Evolutionary conservation across 495 filamentous ascomycete genomes (phyloP).

Genomic region (Chlorociboria aeruginascens): DNA sequence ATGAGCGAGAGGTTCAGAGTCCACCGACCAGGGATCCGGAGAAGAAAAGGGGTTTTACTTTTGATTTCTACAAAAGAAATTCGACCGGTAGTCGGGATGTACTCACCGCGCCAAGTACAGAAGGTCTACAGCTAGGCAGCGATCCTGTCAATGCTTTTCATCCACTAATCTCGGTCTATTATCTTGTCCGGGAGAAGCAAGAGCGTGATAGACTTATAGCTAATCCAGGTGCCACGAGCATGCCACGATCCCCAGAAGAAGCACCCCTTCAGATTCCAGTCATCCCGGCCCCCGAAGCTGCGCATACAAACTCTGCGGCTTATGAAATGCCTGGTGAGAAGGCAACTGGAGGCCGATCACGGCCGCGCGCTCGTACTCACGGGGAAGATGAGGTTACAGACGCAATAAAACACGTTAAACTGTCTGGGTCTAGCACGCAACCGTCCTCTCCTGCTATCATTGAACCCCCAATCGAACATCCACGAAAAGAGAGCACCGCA

Average conservation of each 20-base stretch:
- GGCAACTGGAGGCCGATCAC: conserved; percentile 61
- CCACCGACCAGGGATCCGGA: conserved; percentile 52
- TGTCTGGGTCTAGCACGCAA: conserved; percentile 35
- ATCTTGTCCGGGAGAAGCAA: conserved; percentile 87
- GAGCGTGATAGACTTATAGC: conserved; percentile 62
- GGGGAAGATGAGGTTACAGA: conserved; percentile 88
- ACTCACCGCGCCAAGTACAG: conserved; percentile 71
- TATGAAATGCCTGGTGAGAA: conserved; percentile 79
- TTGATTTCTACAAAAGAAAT: conserved; percentile 96
- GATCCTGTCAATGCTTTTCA: conserved; percentile 92
- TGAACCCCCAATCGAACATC: conserved; percentile 44
- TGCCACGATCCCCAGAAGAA: conserved; percentile 45
- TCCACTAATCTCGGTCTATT: conserved; percentile 88
- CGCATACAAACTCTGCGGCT: conserved; percentile 71
- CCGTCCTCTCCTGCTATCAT: conserved; percentile 39
- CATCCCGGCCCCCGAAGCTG: conserved; percentile 70
- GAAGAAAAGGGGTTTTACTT: conserved; percentile 76
- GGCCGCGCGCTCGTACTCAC: conserved; percentile 83
- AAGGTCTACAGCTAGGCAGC: conserved; percentile 67
- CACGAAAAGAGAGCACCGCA: conserved; percentile 78
- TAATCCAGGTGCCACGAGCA: conserved; percentile 47
- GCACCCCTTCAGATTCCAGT: conserved; percentile 50
- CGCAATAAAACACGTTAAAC: conserved; percentile 58
- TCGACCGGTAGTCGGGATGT: conserved; percentile 81
- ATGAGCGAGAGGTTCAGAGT: conserved; percentile 51